Percentiles rank a stretch among this genome's conserved stretches.
Conservation (phyloP, 2,329 filamentous ascomycete genomes). For the Penicillium sp. region DNA sequence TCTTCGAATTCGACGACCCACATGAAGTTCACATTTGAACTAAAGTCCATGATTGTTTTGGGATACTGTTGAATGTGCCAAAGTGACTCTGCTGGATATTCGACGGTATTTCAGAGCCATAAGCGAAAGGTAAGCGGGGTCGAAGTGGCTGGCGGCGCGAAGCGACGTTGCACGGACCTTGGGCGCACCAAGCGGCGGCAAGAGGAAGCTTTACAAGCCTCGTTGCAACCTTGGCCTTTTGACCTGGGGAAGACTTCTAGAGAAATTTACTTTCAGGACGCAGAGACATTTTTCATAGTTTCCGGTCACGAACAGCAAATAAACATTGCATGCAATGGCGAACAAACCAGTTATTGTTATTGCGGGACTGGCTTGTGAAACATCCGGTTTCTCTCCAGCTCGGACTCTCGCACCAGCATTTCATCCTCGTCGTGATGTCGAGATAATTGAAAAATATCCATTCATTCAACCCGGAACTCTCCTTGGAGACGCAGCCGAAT, state of each 20-base stretch:
- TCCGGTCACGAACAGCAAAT: neutral
- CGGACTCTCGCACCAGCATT: conserved; percentile 52
- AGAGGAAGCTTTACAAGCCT: neutral
- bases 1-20: neutral
- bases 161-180: neutral
- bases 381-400: conserved; percentile 53
- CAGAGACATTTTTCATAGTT: neutral
- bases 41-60: too few species aligned
- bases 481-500: conserved; percentile 46
- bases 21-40: neutral
- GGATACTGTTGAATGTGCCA: neutral
- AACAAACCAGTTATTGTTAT: conserved; percentile 50
- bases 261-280: neutral
- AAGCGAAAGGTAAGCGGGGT: neutral
- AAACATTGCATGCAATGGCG: conserved; percentile 27
- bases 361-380: conserved; percentile 55
- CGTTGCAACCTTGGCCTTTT: neutral
- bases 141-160: neutral
- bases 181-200: neutral
- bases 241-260: neutral
- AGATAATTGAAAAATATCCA: conserved; percentile 46
- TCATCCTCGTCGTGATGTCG: conserved; percentile 46
- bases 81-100: too few species aligned
- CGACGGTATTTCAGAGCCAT: neutral
- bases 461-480: conserved; percentile 46